phyloP scores from a whole-genome alignment of 805 yeast genomes.

The Candida suzukii region DNA sequence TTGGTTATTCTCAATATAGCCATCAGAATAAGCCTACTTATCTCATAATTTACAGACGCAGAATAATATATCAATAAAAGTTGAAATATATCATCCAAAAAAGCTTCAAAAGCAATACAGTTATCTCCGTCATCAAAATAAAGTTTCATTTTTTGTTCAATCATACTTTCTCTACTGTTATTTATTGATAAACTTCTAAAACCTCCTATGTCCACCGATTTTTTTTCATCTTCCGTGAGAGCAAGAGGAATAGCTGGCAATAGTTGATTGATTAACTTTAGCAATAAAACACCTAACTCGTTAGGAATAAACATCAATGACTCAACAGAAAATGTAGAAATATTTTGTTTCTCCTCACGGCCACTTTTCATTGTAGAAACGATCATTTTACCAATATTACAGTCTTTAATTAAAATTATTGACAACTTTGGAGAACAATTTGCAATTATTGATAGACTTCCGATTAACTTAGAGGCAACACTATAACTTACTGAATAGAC shows the following conservation, averaged over 20 bases:
- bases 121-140: slow-evolving; percentile 20
- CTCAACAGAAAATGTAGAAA: slow-evolving; percentile 43
- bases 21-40: slow-evolving; percentile 51
- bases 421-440: slow-evolving; percentile 36
- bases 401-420: slow-evolving; percentile 36
- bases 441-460: slow-evolving; percentile 39
- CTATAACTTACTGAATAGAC: slow-evolving; percentile 24
- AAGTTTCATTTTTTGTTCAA: slow-evolving; percentile 26
- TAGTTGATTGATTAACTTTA: slow-evolving; percentile 48
- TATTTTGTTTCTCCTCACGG: not conserved
- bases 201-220: slow-evolving; percentile 21
- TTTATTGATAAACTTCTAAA: slow-evolving; percentile 20
- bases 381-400: slow-evolving; percentile 41
- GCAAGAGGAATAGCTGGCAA: slow-evolving; percentile 37
- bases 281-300: slow-evolving; percentile 47
- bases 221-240: slow-evolving; percentile 1
- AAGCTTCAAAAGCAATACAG: slow-evolving; percentile 13
- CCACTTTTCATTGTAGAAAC: slow-evolving; percentile 38
- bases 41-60: slow-evolving; percentile 61
- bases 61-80: slow-evolving; percentile 58
- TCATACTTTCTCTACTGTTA: slow-evolving; percentile 15
- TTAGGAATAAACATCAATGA: slow-evolving; percentile 69
- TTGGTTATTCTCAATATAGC: slow-evolving; percentile 46
- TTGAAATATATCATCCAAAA: slow-evolving; percentile 42
- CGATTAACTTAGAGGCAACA: slow-evolving; percentile 33